phyloP scores from a whole-genome alignment of 1,139 yeast genomes.

The Geotrichum reessii region DNA sequence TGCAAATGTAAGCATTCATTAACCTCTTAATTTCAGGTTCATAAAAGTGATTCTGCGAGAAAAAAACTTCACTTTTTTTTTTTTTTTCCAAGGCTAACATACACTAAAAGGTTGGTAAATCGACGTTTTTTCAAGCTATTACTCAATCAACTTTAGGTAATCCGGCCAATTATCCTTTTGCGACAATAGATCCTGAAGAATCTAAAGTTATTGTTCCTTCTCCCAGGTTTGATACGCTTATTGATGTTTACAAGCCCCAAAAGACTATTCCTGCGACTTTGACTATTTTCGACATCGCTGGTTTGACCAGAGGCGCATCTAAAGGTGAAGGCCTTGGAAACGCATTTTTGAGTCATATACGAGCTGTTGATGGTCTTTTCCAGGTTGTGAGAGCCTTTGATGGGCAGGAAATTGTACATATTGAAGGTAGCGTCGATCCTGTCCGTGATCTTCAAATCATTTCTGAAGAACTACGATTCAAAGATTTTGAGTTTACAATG shows the following conservation, averaged over 20 bases:
- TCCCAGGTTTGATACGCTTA: slow-evolving; percentile 67
- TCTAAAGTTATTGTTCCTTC: slow-evolving; percentile 93
- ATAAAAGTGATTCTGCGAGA: background rate
- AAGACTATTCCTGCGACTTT: slow-evolving; percentile 75
- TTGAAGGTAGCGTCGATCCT: slow-evolving; percentile 92
- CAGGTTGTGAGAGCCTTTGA: slow-evolving; percentile 94
- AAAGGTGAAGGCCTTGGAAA: slow-evolving; percentile 97
- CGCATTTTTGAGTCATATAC: slow-evolving; percentile 87
- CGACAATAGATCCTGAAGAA: slow-evolving; percentile 96
- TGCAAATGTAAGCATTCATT: slow-evolving; percentile 50
- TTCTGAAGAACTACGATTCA: slow-evolving; percentile 78
- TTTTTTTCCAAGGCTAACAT: background rate
- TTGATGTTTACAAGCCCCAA: slow-evolving; percentile 64
- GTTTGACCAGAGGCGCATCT: slow-evolving; percentile 90
- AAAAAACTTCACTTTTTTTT: background rate
- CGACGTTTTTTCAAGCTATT: slow-evolving; percentile 58
- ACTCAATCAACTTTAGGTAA: slow-evolving; percentile 85
- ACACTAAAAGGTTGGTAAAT: slow-evolving; percentile 63
- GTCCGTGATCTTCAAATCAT: slow-evolving; percentile 86
- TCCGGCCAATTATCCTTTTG: slow-evolving; percentile 96
- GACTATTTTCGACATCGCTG: slow-evolving; percentile 92
- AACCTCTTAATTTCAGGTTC: background rate
- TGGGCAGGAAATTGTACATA: slow-evolving; percentile 89
- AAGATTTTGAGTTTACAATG: slow-evolving; percentile 86
- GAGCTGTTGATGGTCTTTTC: slow-evolving; percentile 94